Evolutionary conservation across 768 basidiomycete species (phyloP), one percentile per base, ranked within the genome.

Genomic region (Suillus placidus): DNA sequence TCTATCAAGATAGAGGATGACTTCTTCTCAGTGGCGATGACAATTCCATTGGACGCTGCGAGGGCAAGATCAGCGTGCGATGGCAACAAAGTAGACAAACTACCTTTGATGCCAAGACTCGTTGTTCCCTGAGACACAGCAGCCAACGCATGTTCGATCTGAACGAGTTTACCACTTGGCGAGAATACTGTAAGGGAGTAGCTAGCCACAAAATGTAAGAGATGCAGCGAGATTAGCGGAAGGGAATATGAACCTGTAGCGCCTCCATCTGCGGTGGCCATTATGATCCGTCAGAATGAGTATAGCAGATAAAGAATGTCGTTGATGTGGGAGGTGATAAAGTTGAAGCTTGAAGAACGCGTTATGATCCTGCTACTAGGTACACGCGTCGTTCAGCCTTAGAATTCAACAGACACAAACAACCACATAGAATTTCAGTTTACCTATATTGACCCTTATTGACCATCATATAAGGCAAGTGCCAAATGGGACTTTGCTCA

Each of bases 181-280:
- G 95, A 97, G 88, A 99, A 99, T 72, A 97, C 97, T 16, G 97
- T 99, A 68, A 99, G 88, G 70, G 97, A 99, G 84, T 97, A 99
- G 75, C 96, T 98, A 75, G 55, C 61, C 55, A 42, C 32, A 61
- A 54, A 45, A 62, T 34, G 56, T 76, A 63, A 74, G 74, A 67
- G 49, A 63, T 60, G 62, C 37, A 66, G 63, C 67, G 67, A 66
- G 67, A 63, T 69, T 62, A 63, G 66, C 68, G 3, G 66, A 69
- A 61, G 68, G 42, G 63, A 45, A 45, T 56, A 60, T 7, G 65
- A 71, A 85, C 90, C 90, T 91, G 80, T 92, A 92, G 91, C 90
- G 75, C 91, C 90, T 69, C 90, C 89, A 77, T 92, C 89, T 75
- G 90, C 90, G 74, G 83, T 91, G 62, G 91, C 92, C 92, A 93